phyloP scores from a whole-genome alignment of 2,329 filamentous ascomycete species.

The Aspergillus uvarum region DNA sequence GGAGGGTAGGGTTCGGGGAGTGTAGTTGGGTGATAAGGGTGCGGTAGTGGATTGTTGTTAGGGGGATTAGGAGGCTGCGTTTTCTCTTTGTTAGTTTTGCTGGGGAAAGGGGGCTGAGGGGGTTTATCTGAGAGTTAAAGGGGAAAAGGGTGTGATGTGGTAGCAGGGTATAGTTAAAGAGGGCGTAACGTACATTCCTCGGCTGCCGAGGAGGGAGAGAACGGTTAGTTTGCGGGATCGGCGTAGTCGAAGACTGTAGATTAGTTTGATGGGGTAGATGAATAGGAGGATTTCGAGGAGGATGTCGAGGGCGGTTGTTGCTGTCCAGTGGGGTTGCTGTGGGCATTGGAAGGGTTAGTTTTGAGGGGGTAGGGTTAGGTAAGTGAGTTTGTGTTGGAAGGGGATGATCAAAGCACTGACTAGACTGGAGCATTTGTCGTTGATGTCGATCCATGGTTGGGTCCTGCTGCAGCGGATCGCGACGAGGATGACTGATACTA shows the following conservation, averaged over 20 bases:
- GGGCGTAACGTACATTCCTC: conserved; percentile 35
- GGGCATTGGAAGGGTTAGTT: no score
- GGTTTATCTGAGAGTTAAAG: not conserved
- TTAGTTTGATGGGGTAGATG: conserved; percentile 38
- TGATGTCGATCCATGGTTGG: conserved; percentile 37
- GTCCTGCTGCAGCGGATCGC: conserved; percentile 38
- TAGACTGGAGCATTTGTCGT: conserved; percentile 29
- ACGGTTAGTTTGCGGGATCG: conserved; percentile 41
- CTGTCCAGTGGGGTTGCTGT: conserved; percentile 42
- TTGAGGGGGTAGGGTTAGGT: no score
- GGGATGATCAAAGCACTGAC: conserved; percentile 24
- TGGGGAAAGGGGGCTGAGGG: not conserved
- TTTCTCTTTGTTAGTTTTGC: no score
- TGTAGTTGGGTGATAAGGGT: conserved; percentile 33
- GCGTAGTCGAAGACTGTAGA: conserved; percentile 41
- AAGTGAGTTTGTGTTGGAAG: no score
- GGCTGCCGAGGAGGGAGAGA: conserved; percentile 42
- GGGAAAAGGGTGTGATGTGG: not conserved
- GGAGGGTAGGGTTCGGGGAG: conserved; percentile 39
- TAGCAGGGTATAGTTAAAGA: no score
- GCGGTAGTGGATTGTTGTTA: conserved; percentile 39
- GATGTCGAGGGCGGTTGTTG: conserved; percentile 43
- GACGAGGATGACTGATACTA: conserved; percentile 39
- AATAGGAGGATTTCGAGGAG: conserved; percentile 42
- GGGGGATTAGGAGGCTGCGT: conserved; percentile 30